These are phyloP conservation scores for Backusella tarrabulga DNA, from an alignment of 192 early-diverging fungal species.

Conservation along the genomic window DNA sequence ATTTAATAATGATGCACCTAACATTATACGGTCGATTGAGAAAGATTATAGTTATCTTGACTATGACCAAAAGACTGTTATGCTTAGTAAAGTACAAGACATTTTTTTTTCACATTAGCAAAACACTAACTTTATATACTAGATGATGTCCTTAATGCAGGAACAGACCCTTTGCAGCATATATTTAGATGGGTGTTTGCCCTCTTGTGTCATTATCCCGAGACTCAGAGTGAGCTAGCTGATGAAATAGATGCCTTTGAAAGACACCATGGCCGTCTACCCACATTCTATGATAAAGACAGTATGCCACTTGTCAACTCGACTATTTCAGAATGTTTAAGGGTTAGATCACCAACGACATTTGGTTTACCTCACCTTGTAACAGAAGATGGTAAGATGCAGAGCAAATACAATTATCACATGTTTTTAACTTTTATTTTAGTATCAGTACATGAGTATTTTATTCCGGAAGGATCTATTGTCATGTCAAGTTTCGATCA, in stretches of 20 bases:
- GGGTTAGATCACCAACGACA: background rate
- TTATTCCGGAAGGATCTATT: background rate
- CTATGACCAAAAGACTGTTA: background rate
- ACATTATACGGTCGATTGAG: background rate
- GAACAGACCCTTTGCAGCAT: background rate
- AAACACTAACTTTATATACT: background rate
- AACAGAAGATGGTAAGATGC: constrained; percentile 1
- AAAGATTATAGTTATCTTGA: background rate
- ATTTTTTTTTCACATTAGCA: background rate
- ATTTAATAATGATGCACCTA: background rate
- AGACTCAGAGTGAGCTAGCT: background rate
- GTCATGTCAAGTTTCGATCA: background rate
- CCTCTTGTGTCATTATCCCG: background rate
- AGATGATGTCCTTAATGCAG: constrained; percentile 6
- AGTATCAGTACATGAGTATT: background rate
- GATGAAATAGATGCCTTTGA: background rate
- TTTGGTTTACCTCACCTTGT: background rate
- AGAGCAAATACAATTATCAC: too few relatives aligned
- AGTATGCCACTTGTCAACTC: background rate
- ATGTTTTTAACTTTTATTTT: background rate
- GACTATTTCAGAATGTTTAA: background rate
- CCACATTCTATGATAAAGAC: background rate
- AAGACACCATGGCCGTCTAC: background rate
- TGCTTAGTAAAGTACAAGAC: background rate
- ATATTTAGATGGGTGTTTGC: background rate